Evolutionary conservation across 495 filamentous ascomycete genomes (phyloP).

Genomic region (Daldinia childiae): DNA sequence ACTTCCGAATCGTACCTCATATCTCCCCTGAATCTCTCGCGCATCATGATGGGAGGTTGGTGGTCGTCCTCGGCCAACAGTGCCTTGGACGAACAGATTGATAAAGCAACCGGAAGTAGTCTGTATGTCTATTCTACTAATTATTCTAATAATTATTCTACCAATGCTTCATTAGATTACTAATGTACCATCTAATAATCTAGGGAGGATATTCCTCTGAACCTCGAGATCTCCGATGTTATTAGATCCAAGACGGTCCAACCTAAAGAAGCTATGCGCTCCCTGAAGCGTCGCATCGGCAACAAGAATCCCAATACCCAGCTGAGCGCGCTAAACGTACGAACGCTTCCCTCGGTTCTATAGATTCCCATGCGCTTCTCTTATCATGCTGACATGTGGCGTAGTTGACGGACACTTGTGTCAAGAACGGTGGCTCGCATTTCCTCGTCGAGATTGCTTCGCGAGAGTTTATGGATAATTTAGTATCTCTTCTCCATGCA

Average conservation of each 20-base stretch:
- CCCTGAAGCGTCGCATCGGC: conserved; percentile 89
- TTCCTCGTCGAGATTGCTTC: conserved; percentile 95
- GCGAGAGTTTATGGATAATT: conserved; percentile 97
- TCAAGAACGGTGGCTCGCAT: conserved; percentile 97
- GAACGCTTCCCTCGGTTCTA: conserved; percentile 26
- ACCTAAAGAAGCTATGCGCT: conserved; percentile 96
- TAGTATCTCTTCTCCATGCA: conserved; percentile 86
- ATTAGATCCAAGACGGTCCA: conserved; percentile 97
- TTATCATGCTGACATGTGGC: conserved; percentile 48
- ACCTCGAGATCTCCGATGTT: conserved; percentile 95
- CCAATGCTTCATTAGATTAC: conserved; percentile 12
- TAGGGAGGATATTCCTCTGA: conserved; percentile 95
- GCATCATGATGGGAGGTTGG: conserved; percentile 81
- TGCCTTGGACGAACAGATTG: conserved; percentile 95
- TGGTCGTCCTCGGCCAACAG: conserved; percentile 80
- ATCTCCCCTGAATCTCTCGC: conserved; percentile 17
- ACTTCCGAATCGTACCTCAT: neutral
- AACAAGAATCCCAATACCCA: conserved; percentile 97
- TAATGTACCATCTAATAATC: neutral
- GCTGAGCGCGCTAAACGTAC: conserved; percentile 88
- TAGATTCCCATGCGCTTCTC: neutral
- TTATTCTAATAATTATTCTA: neutral
- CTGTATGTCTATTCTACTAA: conserved; percentile 65
- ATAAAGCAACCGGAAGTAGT: conserved; percentile 91
- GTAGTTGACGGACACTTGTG: conserved; percentile 92